A percentile compares a stretch with the other conserved stretches of the same genome.
These are phyloP conservation scores for Bipolaris oryzae DNA, from an alignment of 2,329 filamentous ascomycete genomes.

Conservation along the genomic window DNA sequence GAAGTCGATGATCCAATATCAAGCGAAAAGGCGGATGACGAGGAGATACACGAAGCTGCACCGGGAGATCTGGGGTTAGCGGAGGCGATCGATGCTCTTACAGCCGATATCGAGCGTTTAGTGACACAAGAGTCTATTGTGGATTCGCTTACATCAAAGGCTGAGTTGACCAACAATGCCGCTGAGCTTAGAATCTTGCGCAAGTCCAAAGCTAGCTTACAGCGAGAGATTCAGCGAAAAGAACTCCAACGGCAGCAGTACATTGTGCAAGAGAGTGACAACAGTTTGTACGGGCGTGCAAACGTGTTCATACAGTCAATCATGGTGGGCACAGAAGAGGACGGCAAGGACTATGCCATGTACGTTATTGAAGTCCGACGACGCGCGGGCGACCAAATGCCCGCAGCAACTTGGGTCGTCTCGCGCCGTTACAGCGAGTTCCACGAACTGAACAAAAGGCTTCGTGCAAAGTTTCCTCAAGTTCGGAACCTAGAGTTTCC, in stretches of 20 bases:
- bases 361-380: constrained; percentile 92
- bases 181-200: constrained; percentile 89
- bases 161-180: constrained; percentile 95
- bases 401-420: constrained; percentile 91
- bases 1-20: constrained; percentile 76
- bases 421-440: constrained; percentile 97
- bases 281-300: constrained; percentile 91
- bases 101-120: constrained; percentile 87
- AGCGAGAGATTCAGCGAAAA: constrained; percentile 89
- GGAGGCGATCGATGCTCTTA: constrained; percentile 89
- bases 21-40: constrained; percentile 67
- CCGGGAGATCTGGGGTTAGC: constrained; percentile 92
- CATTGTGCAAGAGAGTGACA: constrained; percentile 96
- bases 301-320: constrained; percentile 89
- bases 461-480: constrained; percentile 83
- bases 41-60: constrained; percentile 90
- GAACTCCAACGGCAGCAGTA: constrained; percentile 97
- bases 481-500: constrained; percentile 92
- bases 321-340: constrained; percentile 88
- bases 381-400: constrained; percentile 92
- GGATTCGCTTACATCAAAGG: constrained; percentile 89
- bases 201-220: constrained; percentile 92
- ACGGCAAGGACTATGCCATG: constrained; percentile 90
- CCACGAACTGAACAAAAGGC: constrained; percentile 88
- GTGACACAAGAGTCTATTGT: constrained; percentile 87